Conservation (phyloP, 345 rosid species). For the Bruguiera gymnorhiza region DNA sequence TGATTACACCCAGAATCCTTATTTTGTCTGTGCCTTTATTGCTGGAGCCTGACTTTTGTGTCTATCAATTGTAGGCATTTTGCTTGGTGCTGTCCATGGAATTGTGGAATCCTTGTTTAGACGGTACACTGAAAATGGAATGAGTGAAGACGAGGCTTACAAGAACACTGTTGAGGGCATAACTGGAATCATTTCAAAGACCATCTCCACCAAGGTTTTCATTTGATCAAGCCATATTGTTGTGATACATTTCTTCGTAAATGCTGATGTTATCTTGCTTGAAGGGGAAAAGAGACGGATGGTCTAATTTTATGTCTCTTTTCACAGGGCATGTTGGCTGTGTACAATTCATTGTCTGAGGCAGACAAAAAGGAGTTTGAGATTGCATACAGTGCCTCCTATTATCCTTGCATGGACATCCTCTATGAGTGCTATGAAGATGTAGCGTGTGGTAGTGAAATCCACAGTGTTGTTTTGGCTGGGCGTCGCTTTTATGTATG, state of each 20-base stretch:
- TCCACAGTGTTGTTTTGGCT: conserved; percentile 84
- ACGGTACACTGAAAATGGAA: conserved; percentile 77
- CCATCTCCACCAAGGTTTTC: conserved; percentile 73
- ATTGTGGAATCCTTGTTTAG: conserved; percentile 80
- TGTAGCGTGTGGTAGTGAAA: conserved; percentile 79
- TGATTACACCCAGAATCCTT: too few species aligned
- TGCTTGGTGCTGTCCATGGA: conserved; percentile 97
- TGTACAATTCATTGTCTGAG: conserved; percentile 59
- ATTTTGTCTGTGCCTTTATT: not conserved
- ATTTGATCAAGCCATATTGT: too few species aligned
- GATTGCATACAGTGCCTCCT: conserved; percentile 77
- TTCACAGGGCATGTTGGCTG: conserved; percentile 84
- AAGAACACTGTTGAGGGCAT: conserved; percentile 90
- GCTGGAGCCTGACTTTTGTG: not conserved
- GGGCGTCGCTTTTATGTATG: conserved; percentile 87
- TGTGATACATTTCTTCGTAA: too few species aligned
- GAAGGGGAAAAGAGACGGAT: not conserved
- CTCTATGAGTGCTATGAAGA: conserved; percentile 90
- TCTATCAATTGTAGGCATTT: conserved; percentile 47
- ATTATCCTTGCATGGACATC: conserved; percentile 85
- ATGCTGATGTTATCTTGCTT: not conserved
- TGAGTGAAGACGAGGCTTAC: conserved; percentile 76
- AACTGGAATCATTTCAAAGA: conserved; percentile 72
- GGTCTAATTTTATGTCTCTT: not conserved
- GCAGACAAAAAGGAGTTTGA: conserved; percentile 73